Evolutionary conservation across 202 grass and related monocot species (phyloP), one percentile per base, ranked within the genome.

Genomic region (Tripidium arundinaceum): DNA sequence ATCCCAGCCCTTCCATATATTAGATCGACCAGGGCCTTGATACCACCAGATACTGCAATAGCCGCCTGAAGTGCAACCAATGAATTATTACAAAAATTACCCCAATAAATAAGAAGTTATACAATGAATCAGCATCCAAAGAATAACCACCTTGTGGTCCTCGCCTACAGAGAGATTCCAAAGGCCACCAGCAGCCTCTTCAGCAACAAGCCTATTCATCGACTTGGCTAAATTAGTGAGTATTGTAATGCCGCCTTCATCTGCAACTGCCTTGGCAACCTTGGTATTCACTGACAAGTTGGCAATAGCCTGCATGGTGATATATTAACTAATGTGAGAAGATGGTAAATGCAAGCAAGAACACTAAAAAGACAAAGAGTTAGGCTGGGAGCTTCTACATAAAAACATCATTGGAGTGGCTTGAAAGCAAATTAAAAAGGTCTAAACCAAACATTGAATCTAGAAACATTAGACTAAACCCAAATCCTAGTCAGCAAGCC

Each of bases 131-230:
- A 38, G 55, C 59, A 80, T 75, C 60, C 11, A 47, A 86, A 78
- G 59, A 87, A 81, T 73, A 83, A 87, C 47, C 73, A 99, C 97
- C 97, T 99, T 99, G 71, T 99, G 97, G 25, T 96, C 97, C 75
- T 99, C 93, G 22, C 93, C 97, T n/a, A 99, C 97, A 68, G 97
- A 99, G 61, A 99, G 97, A 86, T 99, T 99, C 97, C 97, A 99
- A 81, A 99, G 97, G 59, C 97, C 97, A 62, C 97, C 97, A 65
- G 97, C 93, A 78, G 97, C 97, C 80, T 99, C 97, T 92, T 99
- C 97, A 74, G 97, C 93, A 75, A 99, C 97, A 90, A 88, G 75
- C 46, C 93, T 85, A 84, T 96, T 99, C 85, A 81, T 93, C 0
- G 97, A 99, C 81, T 85, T 89, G 31, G 97, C 97, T 42, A 99